phyloP scores from a whole-genome alignment of 257 asterid species.

The Marsdenia floribunda region DNA sequence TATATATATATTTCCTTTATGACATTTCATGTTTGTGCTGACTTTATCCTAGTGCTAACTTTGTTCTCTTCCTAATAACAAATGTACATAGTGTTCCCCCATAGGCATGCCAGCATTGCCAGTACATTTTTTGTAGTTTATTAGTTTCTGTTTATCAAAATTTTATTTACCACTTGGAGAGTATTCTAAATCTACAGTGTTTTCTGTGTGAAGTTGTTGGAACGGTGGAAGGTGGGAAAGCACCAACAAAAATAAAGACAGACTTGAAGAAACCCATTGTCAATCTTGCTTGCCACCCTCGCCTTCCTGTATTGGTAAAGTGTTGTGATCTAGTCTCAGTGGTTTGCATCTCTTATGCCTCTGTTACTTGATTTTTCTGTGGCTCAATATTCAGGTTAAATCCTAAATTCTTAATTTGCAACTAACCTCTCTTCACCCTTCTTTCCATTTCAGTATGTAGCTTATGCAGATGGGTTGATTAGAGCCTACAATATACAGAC shows the following conservation, averaged over 20 bases:
- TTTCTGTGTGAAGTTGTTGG: conserved; percentile 74
- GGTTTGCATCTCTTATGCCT: background rate
- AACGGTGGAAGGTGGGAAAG: conserved; percentile 96
- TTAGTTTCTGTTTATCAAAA: background rate
- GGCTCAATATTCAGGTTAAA: background rate
- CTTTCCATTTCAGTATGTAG: conserved; percentile 76
- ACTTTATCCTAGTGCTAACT: background rate
- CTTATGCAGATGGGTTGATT: conserved; percentile 93
- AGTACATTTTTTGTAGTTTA: background rate
- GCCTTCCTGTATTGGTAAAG: conserved; percentile 90
- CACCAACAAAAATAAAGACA: conserved; percentile 96
- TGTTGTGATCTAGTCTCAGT: conserved; percentile 7
- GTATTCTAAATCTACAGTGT: conserved; percentile 25
- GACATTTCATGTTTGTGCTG: background rate
- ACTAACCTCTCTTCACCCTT: conserved; percentile 22
- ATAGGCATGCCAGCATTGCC: background rate
- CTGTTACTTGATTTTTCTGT: background rate
- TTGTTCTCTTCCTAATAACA: background rate
- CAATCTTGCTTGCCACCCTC: conserved; percentile 99
- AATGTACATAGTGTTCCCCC: background rate
- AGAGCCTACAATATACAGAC: conserved; percentile 94
- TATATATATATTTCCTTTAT: background rate
- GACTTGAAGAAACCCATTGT: conserved; percentile 98
- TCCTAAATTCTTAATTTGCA: conserved; percentile 8
- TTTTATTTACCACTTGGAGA: background rate